Evolutionary conservation across 495 filamentous ascomycete species (phyloP), one percentile per base, ranked within the genome.

Genomic region (Chaetomium tenue): DNA sequence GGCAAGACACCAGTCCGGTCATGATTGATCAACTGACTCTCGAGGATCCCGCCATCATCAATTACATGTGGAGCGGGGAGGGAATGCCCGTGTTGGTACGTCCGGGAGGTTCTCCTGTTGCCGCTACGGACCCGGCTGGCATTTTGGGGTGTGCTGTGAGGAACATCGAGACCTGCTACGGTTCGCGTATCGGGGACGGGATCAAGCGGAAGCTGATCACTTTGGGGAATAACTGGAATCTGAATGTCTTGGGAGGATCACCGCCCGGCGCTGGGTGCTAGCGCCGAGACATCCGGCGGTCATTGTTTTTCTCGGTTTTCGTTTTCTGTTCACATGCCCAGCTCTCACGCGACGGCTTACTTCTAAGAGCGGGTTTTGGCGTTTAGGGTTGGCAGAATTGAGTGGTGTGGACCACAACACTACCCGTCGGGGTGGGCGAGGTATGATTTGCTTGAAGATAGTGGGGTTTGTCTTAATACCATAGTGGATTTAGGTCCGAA

Each of bases 181-280:
- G 75, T 70, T 72, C 75, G 2, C 66, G 77, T 39, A 60, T 84
- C 18, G 69, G 74, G 5, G 81, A 83, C 40, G 81, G 82, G 20
- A 81, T 85, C 51, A 72, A 71, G 60, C 73, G 77, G 20, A 82
- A 81, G 71, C 72, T 83, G 2, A 55, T 77, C 2, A n/a, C 66
- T 18, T 58, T 83, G 22, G 64, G 63, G 13, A 61, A 56, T 0
- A 71, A 72, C 63, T 80, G 78, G 79, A 71, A 67, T 26, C 47
- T 61, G 18, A 66, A 71, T 13, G 42, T 25, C 28, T 58, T 69
- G 64, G 66, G 56, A 22, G 16, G 16, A 0, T 59, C 25, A 5
- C 57, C 25, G n/a, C 4, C 12, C 23, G n/a, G 26, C 6, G 28
- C 22, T 18, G 16, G 55, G 3, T 44, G 30, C 39, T 58, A 58